These are phyloP conservation scores for Sicyos edulis DNA, from an alignment of 306 rosid species.

Conservation along the genomic window DNA sequence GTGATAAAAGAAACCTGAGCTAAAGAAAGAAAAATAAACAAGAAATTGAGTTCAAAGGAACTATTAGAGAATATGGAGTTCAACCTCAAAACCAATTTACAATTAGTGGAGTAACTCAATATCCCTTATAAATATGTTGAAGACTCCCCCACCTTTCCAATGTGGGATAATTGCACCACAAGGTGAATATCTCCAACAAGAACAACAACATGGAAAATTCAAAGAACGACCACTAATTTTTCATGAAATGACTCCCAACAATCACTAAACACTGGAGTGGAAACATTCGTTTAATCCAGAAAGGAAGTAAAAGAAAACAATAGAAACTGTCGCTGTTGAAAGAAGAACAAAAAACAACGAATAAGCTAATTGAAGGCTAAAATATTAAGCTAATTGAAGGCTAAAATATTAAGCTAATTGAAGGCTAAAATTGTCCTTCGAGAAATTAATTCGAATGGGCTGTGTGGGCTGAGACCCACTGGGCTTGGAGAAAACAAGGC, in stretches of 20 bases:
- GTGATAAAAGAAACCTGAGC: too few species aligned
- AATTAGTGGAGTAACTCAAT: too few species aligned
- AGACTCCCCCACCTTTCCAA: too few species aligned
- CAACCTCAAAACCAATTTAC: too few species aligned
- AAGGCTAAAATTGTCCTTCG: not conserved
- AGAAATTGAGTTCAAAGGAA: too few species aligned
- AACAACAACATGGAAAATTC: not conserved
- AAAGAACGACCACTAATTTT: not conserved
- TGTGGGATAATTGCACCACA: too few species aligned
- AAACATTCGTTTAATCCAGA: not conserved
- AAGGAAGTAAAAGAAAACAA: not conserved
- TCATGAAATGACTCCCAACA: not conserved
- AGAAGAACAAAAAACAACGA: not conserved
- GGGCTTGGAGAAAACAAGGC: not conserved
- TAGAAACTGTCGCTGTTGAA: not conserved
- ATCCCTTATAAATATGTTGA: too few species aligned
- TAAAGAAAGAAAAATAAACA: too few species aligned
- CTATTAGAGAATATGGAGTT: too few species aligned
- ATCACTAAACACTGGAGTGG: not conserved
- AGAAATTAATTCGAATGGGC: not conserved
- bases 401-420: not conserved
- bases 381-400: too few species aligned
- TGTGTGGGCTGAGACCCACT: not conserved
- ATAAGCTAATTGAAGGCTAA: too few species aligned
- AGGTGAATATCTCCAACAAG: too few species aligned